phyloP scores from a whole-genome alignment of 345 rosid genomes.

The Boechera stricta region DNA sequence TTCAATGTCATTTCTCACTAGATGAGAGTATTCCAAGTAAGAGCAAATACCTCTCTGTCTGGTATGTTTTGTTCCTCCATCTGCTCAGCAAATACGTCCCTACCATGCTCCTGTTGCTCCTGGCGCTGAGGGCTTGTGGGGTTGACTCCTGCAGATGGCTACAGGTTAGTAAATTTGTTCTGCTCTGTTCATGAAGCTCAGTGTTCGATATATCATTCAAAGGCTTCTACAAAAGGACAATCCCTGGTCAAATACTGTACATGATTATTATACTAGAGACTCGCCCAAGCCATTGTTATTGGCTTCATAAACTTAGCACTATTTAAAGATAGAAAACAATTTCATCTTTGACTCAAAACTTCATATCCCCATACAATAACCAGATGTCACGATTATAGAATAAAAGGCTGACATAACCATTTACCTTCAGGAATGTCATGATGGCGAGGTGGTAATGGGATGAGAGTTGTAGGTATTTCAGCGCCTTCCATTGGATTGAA shows the following conservation, averaged over 20 bases:
- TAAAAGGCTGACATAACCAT: conserved; percentile 26
- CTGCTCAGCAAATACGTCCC: conserved; percentile 34
- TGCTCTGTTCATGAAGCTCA: conserved; percentile 24
- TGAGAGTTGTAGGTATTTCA: conserved; percentile 53
- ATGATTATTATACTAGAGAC: conserved; percentile 20
- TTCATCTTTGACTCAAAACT: conserved; percentile 2
- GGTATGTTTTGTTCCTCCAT: conserved; percentile 47
- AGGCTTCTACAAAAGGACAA: conserved; percentile 22
- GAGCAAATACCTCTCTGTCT: conserved; percentile 54
- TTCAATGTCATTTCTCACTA: neutral
- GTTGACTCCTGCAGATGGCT: conserved; percentile 52
- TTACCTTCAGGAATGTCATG: conserved; percentile 62
- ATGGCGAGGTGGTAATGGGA: conserved; percentile 60
- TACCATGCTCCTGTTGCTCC: conserved; percentile 31
- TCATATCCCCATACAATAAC: conserved; percentile 27
- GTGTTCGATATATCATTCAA: conserved; percentile 16
- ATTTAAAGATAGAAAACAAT: neutral
- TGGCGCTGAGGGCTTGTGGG: conserved; percentile 47
- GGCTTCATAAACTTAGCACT: conserved; percentile 14
- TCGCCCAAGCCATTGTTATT: conserved; percentile 27
- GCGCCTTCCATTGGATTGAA: conserved; percentile 56
- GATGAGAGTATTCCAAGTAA: conserved; percentile 22
- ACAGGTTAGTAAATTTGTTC: conserved; percentile 34
- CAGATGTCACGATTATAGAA: conserved; percentile 12
- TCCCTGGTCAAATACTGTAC: conserved; percentile 14